Conservation (phyloP, 345 rosid species). For the Gossypium turneri region DNA sequence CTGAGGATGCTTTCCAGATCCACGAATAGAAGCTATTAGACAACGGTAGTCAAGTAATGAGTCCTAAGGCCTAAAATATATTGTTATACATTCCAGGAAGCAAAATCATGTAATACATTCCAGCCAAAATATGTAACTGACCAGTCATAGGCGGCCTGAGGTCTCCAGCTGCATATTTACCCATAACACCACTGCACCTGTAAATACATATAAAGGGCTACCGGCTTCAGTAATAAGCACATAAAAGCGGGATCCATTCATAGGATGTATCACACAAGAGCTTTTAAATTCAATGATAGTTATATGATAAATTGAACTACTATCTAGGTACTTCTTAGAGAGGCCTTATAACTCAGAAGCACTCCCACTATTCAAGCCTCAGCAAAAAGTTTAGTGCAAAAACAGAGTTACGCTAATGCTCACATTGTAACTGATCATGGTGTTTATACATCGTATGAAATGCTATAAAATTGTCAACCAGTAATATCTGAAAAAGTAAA, state of each 20-base stretch:
- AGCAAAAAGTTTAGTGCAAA: background rate
- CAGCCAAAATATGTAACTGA: constrained; percentile 26
- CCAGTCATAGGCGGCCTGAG: constrained; percentile 93
- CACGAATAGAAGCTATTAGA: constrained; percentile 65
- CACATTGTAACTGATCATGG: background rate
- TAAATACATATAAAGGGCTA: constrained; percentile 5
- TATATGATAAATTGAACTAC: background rate
- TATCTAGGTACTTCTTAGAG: background rate
- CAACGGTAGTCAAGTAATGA: constrained; percentile 18
- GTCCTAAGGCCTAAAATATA: constrained; percentile 9
- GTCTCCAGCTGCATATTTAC: constrained; percentile 93
- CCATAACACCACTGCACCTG: constrained; percentile 99
- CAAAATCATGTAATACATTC: background rate
- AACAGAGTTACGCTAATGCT: background rate
- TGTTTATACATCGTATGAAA: background rate
- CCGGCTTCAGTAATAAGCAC: constrained; percentile 6
- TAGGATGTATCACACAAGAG: background rate
- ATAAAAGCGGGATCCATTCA: background rate
- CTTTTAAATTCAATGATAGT: background rate
- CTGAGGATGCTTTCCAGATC: constrained; percentile 98
- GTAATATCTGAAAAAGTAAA: background rate
- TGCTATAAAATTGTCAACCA: background rate
- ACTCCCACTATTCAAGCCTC: background rate
- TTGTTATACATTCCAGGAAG: constrained; percentile 4
- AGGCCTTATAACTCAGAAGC: background rate